Conservation (phyloP, 2,329 filamentous ascomycete species). For the Beauveria sp. region DNA sequence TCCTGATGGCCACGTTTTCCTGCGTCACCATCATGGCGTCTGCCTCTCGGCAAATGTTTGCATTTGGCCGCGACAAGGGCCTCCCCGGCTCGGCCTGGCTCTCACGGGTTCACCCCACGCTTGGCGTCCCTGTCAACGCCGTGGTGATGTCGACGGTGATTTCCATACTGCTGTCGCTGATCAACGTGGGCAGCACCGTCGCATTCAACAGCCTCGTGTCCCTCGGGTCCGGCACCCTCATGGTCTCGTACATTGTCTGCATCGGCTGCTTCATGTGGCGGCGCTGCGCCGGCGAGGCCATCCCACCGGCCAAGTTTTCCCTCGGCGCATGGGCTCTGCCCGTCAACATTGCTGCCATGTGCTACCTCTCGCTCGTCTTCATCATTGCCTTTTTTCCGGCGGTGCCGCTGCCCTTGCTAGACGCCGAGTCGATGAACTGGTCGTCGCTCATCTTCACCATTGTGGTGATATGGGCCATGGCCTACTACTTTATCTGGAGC, state of each 20-base stretch:
- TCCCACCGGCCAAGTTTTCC: conserved; percentile 17
- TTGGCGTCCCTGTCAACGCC: conserved; percentile 55
- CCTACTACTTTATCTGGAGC: conserved; percentile 29
- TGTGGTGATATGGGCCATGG: conserved; percentile 29
- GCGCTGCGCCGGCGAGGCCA: conserved; percentile 20
- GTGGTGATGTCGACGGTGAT: conserved; percentile 37
- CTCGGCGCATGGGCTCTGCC: conserved; percentile 33
- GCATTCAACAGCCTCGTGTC: conserved; percentile 48
- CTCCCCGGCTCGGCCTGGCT: conserved; percentile 47
- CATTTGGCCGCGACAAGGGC: conserved; percentile 34
- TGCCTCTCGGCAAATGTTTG: conserved; percentile 20
- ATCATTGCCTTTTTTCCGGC: conserved; percentile 42
- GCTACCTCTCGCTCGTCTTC: conserved; percentile 36
- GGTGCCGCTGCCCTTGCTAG: conserved; percentile 25
- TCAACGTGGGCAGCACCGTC: conserved; percentile 42
- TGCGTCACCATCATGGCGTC: conserved; percentile 18
- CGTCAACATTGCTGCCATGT: conserved; percentile 34
- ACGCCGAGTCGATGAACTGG: conserved; percentile 40
- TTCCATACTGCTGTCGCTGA: conserved; percentile 36
- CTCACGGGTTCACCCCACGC: conserved; percentile 46
- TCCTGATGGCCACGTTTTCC: conserved; percentile 15
- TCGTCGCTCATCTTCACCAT: conserved; percentile 34
- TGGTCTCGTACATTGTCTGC: conserved; percentile 44
- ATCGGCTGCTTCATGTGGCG: conserved; percentile 35
- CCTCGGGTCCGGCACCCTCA: conserved; percentile 39